Evolutionary conservation across 108 stramenopile species (phyloP).

Genomic region (Nannochloropsis salina): DNA sequence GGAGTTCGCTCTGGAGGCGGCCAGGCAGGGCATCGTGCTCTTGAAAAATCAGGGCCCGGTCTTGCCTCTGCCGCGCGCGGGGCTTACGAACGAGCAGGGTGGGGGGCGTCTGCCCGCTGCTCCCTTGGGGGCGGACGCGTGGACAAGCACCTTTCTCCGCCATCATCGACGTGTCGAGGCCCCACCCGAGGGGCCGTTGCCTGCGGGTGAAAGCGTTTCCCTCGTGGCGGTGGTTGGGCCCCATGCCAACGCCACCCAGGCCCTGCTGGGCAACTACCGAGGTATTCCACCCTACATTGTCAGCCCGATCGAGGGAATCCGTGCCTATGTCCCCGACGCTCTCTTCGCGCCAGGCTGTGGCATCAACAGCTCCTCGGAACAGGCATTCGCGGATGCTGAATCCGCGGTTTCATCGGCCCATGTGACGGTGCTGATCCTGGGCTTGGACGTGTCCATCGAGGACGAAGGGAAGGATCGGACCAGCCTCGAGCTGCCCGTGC

Average conservation of each 20-base stretch:
- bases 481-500: neutral
- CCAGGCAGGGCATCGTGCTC: conserved; percentile 42
- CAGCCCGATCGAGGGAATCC: conserved; percentile 24
- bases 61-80: conserved; percentile 24
- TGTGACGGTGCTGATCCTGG: neutral
- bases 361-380: neutral
- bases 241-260: conserved; percentile 28
- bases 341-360: conserved; percentile 21
- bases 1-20: conserved; percentile 30
- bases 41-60: conserved; percentile 38
- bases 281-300: conserved; percentile 23
- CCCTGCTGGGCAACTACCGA: conserved; percentile 35
- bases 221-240: conserved; percentile 39
- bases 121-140: neutral
- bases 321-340: neutral
- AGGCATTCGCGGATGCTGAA: neutral
- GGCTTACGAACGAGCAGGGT: neutral
- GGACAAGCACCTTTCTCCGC: neutral
- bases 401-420: neutral
- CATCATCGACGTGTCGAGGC: too few relatives aligned
- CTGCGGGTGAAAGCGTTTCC: neutral
- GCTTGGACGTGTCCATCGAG: neutral
- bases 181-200: too few relatives aligned
- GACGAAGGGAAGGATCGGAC: neutral
- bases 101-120: neutral